Evolutionary conservation across 495 filamentous ascomycete species (phyloP).

Genomic region (Aspergillus panamensis): DNA sequence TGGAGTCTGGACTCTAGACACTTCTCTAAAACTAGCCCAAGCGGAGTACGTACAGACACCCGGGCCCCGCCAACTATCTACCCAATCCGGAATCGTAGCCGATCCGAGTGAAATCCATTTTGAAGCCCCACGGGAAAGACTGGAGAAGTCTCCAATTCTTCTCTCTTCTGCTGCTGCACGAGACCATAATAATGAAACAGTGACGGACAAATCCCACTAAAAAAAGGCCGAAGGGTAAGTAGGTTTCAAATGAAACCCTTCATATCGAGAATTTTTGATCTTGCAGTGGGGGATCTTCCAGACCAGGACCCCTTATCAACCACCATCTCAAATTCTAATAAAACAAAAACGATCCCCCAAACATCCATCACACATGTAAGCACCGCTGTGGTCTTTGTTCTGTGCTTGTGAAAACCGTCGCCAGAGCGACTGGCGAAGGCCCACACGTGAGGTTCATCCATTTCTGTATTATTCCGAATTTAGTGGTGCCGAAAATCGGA

Average conservation of each 20-base stretch:
- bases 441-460: constrained; percentile 15
- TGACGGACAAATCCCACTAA: constrained; percentile 4
- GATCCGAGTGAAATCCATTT: constrained; percentile 7
- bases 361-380: not conserved
- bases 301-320: not conserved
- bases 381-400: not conserved
- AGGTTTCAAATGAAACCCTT: not conserved
- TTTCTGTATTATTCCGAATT: no score
- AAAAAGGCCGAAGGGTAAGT: not conserved
- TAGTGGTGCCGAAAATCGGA: constrained; percentile 17
- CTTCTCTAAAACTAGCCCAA: not conserved
- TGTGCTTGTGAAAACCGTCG: not conserved
- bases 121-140: constrained; percentile 1
- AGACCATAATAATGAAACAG: not conserved
- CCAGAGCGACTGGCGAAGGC: not conserved
- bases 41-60: constrained; percentile 1
- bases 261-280: constrained; percentile 1
- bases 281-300: constrained; percentile 7
- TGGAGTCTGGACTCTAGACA: no score
- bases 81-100: constrained; percentile 15
- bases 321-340: not conserved
- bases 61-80: constrained; percentile 18
- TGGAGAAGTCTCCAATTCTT: constrained; percentile 2
- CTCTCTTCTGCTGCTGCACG: constrained; percentile 1
- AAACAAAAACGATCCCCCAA: not conserved